A percentile compares a stretch with the other conserved stretches of the same genome.
These are phyloP conservation scores for Taxillus chinensis DNA, from an alignment of 164 flowering plant genomes.

Conservation along the genomic window DNA sequence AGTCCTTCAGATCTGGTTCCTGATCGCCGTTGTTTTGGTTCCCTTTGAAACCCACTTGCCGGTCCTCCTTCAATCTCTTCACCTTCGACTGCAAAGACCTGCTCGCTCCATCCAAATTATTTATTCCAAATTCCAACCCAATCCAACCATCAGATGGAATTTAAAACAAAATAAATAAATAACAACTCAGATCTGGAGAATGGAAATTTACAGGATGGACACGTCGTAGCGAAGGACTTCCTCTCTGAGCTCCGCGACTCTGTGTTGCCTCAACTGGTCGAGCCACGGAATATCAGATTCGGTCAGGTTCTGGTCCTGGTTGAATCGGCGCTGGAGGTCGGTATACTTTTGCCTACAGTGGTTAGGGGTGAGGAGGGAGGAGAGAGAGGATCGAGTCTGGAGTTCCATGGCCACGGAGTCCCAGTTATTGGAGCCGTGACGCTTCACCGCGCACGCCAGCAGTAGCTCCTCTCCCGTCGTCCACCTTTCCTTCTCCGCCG, in stretches of 20 bases:
- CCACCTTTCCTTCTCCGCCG: slow-evolving; percentile 30
- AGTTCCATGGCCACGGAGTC: slow-evolving; percentile 68
- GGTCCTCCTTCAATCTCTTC: slow-evolving; percentile 61
- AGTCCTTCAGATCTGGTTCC: slow-evolving; percentile 48
- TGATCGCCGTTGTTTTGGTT: slow-evolving; percentile 5
- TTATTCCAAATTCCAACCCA: background rate
- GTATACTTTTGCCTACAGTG: slow-evolving; percentile 44
- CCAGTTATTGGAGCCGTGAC: slow-evolving; percentile 69
- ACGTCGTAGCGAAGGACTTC: slow-evolving; percentile 66
- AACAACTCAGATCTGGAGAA: background rate
- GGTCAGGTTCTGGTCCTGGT: background rate
- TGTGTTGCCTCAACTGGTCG: slow-evolving; percentile 57
- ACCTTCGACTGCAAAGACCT: slow-evolving; percentile 77
- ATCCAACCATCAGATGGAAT: background rate
- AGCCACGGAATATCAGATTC: slow-evolving; percentile 40
- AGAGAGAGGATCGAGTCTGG: slow-evolving; percentile 33
- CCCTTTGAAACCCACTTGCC: slow-evolving; percentile 27
- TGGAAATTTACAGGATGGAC: slow-evolving; percentile 61
- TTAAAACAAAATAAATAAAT: background rate
- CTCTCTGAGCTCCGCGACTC: slow-evolving; percentile 66
- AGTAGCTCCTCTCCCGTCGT: slow-evolving; percentile 86
- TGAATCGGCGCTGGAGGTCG: slow-evolving; percentile 61
- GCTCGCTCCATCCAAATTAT: slow-evolving; percentile 3
- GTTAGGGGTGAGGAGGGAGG: slow-evolving; percentile 30
- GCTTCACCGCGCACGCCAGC: slow-evolving; percentile 78